These are phyloP conservation scores for Rosa hybrid DNA, from an alignment of 331 rosid genomes.

Conservation along the genomic window DNA sequence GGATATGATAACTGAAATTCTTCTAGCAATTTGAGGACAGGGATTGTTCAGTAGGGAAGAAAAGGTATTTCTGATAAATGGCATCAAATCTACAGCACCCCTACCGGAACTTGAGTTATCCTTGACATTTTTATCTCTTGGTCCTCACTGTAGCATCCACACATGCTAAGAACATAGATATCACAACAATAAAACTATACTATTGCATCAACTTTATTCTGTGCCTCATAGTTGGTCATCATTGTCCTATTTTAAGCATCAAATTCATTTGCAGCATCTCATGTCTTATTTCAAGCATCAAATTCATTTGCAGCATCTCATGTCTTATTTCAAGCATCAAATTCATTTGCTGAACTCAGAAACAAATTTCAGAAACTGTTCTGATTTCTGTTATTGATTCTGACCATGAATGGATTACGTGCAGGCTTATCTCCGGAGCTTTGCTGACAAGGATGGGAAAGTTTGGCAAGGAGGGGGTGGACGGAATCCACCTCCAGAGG, in stretches of 20 bases:
- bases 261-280: too few species aligned
- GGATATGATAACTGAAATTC: background rate
- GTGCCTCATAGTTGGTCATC: background rate
- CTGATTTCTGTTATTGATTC: conserved; percentile 11
- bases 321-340: background rate
- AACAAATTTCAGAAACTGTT: background rate
- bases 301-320: too few species aligned
- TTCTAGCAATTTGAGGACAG: background rate
- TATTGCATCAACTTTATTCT: conserved; percentile 2
- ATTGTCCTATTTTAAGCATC: background rate
- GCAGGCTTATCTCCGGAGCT: conserved; percentile 79
- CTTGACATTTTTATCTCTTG: background rate
- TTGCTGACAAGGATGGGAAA: conserved; percentile 88
- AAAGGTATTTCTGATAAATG: background rate
- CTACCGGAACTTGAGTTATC: background rate
- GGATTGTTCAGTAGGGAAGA: background rate
- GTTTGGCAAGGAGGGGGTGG: conserved; percentile 99
- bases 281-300: background rate
- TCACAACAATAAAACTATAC: background rate
- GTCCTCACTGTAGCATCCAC: background rate
- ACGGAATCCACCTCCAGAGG: conserved; percentile 94
- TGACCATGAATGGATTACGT: conserved; percentile 30
- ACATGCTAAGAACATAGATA: background rate
- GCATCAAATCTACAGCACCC: background rate
- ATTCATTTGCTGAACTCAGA: too few species aligned